phyloP scores from a whole-genome alignment of 1,139 yeast species.

The Groenewaldozyma auringiensis region DNA sequence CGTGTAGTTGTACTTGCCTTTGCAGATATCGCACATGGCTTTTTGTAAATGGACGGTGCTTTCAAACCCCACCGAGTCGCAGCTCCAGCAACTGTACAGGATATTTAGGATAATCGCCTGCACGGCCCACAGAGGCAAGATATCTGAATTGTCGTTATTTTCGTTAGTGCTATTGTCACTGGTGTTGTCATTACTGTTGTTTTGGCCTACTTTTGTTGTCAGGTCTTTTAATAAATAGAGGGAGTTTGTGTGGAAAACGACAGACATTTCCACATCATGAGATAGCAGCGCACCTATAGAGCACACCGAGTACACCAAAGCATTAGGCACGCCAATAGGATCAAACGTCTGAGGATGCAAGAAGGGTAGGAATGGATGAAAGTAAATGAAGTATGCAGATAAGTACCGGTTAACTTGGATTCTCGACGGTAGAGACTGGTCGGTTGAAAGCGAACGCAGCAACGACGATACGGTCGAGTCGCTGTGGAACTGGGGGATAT shows the following conservation, averaged over 20 bases:
- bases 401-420: constrained; percentile 27
- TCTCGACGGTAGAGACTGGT: constrained; percentile 20
- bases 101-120: constrained; percentile 27
- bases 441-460: constrained; percentile 15
- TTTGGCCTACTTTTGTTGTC: not conserved
- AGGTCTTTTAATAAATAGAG: constrained; percentile 19
- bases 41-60: not conserved
- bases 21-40: constrained; percentile 5
- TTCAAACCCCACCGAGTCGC: constrained; percentile 29
- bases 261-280: constrained; percentile 26
- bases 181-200: not conserved
- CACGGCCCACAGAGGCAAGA: constrained; percentile 24
- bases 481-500: constrained; percentile 21
- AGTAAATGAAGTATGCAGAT: constrained; percentile 28
- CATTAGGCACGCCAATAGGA: constrained; percentile 26
- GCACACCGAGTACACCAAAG: constrained; percentile 29
- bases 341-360: constrained; percentile 30
- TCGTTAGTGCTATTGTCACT: not conserved
- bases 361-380: constrained; percentile 32
- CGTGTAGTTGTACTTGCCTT: not conserved
- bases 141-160: not conserved
- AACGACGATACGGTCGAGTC: constrained; percentile 16
- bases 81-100: constrained; percentile 28
- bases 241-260: constrained; percentile 23
- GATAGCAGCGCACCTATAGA: constrained; percentile 31